Evolutionary conservation across 2,329 filamentous ascomycete genomes (phyloP).

Genomic region (Botrytis tulipae): DNA sequence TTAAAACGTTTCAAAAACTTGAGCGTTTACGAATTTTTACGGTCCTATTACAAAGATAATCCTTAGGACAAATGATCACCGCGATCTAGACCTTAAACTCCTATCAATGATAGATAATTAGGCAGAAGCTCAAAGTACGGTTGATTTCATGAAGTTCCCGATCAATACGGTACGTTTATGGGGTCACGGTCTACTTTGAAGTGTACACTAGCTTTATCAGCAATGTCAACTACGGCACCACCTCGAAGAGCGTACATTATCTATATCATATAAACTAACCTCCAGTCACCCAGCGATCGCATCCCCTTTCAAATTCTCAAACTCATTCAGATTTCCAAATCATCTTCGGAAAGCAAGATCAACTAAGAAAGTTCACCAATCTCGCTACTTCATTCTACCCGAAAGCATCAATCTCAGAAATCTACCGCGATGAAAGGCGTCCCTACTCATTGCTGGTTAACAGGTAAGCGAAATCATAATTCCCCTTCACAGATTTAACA

Average conservation of each 20-base stretch:
- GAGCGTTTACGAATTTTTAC: too few species aligned
- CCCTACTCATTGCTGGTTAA: background rate
- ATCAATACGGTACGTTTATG: background rate
- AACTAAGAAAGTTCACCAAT: background rate
- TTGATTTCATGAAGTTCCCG: background rate
- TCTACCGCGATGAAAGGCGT: background rate
- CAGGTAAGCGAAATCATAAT: background rate
- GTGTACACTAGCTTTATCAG: background rate
- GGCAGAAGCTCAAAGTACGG: background rate
- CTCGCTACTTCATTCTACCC: background rate
- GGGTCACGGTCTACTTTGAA: background rate
- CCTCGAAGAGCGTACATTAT: background rate
- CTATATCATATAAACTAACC: background rate
- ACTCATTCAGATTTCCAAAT: background rate
- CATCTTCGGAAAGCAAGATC: background rate
- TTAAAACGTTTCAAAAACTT: background rate
- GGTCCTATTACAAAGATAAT: background rate
- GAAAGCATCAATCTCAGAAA: background rate
- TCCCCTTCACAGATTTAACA: background rate
- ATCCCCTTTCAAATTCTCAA: background rate
- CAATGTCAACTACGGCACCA: background rate
- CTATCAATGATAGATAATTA: background rate
- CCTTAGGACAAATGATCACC: background rate
- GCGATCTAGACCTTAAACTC: background rate
- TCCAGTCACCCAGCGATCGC: background rate